Evolutionary conservation across 345 rosid species (phyloP).

Genomic region (Gossypium thurberi): DNA sequence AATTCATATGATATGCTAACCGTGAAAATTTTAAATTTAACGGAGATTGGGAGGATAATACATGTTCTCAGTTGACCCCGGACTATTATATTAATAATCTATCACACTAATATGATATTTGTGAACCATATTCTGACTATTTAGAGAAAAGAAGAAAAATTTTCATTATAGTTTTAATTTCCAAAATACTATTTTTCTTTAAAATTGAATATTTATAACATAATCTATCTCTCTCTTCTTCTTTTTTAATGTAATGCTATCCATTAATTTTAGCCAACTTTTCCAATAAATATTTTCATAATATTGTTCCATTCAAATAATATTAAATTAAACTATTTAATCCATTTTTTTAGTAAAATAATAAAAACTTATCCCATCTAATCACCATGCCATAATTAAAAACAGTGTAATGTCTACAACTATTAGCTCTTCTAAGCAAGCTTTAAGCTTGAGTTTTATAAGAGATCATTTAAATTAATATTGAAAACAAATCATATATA

Average conservation of each 20-base stretch:
- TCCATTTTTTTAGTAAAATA: not conserved
- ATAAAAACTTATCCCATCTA: not conserved
- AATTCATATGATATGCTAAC: no score
- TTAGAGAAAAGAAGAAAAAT: not conserved
- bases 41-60: not conserved
- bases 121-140: not conserved
- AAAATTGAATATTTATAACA: no score
- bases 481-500: no score
- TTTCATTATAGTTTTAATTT: not conserved
- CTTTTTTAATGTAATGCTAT: no score
- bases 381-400: not conserved
- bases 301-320: not conserved
- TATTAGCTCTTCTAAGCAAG: not conserved
- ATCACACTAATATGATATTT: no score
- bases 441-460: not conserved
- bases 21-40: no score
- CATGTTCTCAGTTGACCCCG: no score
- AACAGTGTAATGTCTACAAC: not conserved
- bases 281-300: not conserved
- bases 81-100: no score
- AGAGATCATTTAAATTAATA: not conserved
- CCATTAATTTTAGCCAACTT: not conserved
- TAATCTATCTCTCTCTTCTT: no score
- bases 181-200: no score
- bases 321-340: not conserved